Evolutionary conservation across 176 grass and related monocot genomes (phyloP).

Genomic region (Oryza meridionalis): DNA sequence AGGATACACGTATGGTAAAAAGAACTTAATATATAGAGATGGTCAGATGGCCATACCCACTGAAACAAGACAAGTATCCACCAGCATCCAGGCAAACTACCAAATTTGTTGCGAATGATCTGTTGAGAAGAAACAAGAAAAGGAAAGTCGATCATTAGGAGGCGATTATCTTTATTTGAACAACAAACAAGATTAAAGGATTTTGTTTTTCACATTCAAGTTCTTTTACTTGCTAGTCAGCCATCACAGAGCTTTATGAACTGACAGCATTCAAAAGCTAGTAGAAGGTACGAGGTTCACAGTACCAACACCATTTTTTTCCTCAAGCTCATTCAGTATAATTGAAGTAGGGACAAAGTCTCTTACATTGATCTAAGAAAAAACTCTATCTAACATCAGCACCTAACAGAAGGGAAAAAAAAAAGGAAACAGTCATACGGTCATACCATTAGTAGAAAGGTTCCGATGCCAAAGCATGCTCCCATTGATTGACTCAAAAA

Average conservation of each 20-base stretch:
- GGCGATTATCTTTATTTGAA: neutral
- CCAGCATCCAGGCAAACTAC: conserved; percentile 80
- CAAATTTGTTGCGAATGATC: conserved; percentile 54
- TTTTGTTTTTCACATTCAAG: neutral
- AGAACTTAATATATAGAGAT: conserved; percentile 5
- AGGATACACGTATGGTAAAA: neutral
- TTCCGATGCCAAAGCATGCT: conserved; percentile 68
- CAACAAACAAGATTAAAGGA: neutral
- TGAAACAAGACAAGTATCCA: conserved; percentile 90
- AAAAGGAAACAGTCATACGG: conserved; percentile 44
- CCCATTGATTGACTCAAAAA: conserved; percentile 93
- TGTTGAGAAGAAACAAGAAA: conserved; percentile 40
- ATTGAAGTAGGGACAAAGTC: conserved; percentile 3
- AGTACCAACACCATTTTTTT: neutral
- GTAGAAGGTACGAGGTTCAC: neutral
- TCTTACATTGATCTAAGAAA: neutral
- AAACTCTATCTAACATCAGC: neutral
- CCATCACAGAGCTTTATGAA: conserved; percentile 4
- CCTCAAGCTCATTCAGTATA: neutral
- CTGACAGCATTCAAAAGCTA: conserved; percentile 18
- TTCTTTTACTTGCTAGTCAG: conserved; percentile 19
- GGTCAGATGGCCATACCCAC: conserved; percentile 65
- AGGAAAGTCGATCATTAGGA: conserved; percentile 1
- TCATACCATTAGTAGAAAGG: conserved; percentile 73
- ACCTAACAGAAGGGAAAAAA: neutral